Percentiles rank a stretch among this genome's conserved stretches.
Conservation (phyloP, 78 protist genomes). For the Dictyostelium brefeldianum region DNA sequence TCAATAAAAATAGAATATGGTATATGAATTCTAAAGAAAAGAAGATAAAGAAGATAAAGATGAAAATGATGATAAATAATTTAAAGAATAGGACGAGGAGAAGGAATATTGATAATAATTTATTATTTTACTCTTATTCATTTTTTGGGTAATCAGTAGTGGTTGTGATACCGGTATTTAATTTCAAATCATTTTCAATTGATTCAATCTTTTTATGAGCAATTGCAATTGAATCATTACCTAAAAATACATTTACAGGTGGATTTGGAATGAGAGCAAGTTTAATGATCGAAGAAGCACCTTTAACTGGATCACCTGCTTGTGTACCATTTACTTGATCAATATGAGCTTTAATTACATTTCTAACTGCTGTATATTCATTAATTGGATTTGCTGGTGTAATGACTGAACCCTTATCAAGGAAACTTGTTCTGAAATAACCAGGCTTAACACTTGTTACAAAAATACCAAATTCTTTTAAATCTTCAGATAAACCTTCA, state of each 20-base stretch:
- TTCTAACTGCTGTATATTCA: neutral
- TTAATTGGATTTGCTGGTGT: neutral
- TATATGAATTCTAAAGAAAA: too few species aligned
- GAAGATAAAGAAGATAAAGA: too few species aligned
- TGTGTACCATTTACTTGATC: constrained; percentile 11
- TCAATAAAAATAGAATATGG: too few species aligned
- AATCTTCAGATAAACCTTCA: constrained; percentile 13
- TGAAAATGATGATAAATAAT: too few species aligned
- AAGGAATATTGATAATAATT: too few species aligned
- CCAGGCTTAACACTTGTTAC: constrained; percentile 19
- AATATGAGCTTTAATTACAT: neutral
- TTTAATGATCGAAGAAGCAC: neutral
- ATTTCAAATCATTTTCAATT: neutral
- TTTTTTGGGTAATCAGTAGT: too few species aligned
- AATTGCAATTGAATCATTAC: neutral
- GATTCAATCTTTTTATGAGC: neutral
- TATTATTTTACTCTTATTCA: too few species aligned
- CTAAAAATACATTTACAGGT: neutral
- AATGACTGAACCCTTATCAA: neutral
- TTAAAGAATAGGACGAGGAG: too few species aligned
- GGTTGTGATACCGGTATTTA: neutral
- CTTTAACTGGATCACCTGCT: constrained; percentile 54
- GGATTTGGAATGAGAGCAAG: constrained; percentile 4
- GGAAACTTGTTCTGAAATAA: constrained; percentile 28
- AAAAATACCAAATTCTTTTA: neutral